Evolutionary conservation across 2,329 filamentous ascomycete genomes (phyloP).

Genomic region (Pestalotiopsis sp.): DNA sequence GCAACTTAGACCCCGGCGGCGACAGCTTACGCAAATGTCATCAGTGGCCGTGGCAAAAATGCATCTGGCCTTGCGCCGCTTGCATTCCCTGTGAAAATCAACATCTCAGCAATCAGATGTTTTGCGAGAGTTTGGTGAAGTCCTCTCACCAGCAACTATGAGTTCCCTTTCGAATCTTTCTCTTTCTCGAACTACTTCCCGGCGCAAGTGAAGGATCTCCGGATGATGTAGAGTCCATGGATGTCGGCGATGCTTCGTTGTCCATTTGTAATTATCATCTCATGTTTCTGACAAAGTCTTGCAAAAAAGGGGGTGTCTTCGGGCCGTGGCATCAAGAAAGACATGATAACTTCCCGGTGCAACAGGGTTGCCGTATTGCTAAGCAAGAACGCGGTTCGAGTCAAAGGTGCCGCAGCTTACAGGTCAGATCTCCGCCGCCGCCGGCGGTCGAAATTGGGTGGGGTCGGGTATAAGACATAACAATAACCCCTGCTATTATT

Average conservation of each 20-base stretch:
- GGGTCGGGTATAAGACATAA: not conserved
- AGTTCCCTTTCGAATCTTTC: slow-evolving; percentile 1
- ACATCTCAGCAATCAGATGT: not conserved
- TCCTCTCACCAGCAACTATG: not conserved
- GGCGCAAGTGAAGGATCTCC: not conserved
- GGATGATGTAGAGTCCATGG: not conserved
- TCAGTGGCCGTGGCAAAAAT: not conserved
- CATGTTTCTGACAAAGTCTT: not conserved
- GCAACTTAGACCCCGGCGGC: not conserved
- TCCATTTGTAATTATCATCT: not conserved
- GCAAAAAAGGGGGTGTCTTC: not conserved
- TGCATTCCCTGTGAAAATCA: not conserved
- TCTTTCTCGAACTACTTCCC: not conserved
- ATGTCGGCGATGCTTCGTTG: not conserved
- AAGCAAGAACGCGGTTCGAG: not conserved
- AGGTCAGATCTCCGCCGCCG: not conserved
- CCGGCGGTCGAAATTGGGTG: not conserved
- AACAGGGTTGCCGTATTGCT: not conserved
- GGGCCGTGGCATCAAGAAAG: not conserved
- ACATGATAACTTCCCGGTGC: not conserved
- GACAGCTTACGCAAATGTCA: not conserved
- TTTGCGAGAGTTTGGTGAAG: not conserved
- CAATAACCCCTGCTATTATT: not conserved
- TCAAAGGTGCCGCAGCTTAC: not conserved
- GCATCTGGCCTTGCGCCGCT: not conserved